A percentile compares a stretch with the other conserved stretches of the same genome.
Conservation (phyloP, 176 grass and related monocot species). For the Poa annua region DNA sequence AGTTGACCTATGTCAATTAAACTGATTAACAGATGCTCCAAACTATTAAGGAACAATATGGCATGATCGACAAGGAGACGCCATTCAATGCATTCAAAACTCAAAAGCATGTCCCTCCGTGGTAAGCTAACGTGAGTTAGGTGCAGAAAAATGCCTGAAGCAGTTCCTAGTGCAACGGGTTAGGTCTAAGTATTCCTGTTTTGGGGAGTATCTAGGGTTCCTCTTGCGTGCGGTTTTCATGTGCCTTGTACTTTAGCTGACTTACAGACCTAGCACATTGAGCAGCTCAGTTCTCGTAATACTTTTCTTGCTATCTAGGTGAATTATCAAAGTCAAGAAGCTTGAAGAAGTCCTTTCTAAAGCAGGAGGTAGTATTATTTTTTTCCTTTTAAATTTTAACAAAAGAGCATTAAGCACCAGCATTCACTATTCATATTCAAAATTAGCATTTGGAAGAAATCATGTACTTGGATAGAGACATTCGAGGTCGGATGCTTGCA, state of each 20-base stretch:
- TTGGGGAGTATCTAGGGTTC: neutral
- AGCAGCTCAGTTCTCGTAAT: neutral
- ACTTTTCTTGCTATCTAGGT: slow-evolving; percentile 12
- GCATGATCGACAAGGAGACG: neutral
- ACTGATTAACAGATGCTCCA: neutral
- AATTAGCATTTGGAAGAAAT: slow-evolving; percentile 15
- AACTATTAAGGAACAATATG: slow-evolving; percentile 27
- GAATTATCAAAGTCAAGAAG: neutral
- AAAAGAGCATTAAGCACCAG: slow-evolving; percentile 9
- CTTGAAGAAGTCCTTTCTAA: neutral
- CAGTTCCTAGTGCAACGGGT: neutral
- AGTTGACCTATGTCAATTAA: neutral
- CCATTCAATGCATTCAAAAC: neutral
- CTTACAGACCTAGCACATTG: neutral
- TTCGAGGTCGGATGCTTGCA: slow-evolving; percentile 8
- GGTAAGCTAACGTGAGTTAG: neutral
- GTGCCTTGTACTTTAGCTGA: slow-evolving; percentile 15
- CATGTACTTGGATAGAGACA: slow-evolving; percentile 21
- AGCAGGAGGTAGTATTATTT: neutral
- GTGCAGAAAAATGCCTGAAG: neutral
- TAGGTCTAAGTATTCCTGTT: slow-evolving; percentile 6
- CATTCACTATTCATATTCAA: slow-evolving; percentile 25
- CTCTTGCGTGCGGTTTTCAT: neutral
- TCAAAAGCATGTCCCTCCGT: neutral
- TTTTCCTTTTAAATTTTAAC: neutral